phyloP scores from a whole-genome alignment of 2,329 filamentous ascomycete species.

The Fusarium coicis region DNA sequence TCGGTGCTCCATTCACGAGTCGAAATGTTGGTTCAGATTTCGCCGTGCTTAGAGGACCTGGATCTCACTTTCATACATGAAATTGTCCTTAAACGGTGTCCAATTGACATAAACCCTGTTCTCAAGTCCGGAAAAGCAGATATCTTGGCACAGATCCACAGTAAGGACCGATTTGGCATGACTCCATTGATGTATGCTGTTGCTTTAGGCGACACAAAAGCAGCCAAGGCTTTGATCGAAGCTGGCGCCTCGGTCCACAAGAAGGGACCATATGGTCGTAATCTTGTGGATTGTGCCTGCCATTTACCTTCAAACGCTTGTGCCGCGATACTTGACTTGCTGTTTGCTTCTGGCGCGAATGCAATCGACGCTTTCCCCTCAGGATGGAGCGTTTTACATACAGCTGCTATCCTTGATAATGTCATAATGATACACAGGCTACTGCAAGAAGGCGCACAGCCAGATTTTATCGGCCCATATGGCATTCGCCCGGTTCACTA shows the following conservation, averaged over 20 bases:
- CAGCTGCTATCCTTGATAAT: not conserved
- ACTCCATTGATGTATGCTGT: not conserved
- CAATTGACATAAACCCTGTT: not conserved
- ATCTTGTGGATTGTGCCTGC: accelerated
- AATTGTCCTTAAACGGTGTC: not conserved
- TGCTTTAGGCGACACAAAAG: not conserved
- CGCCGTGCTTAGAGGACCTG: too few species aligned
- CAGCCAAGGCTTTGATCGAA: not conserved
- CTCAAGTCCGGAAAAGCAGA: not conserved
- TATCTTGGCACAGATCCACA: not conserved
- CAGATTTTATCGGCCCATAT: not conserved
- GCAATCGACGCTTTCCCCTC: accelerated
- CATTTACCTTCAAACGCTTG: accelerated
- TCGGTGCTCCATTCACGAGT: too few species aligned
- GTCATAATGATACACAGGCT: not conserved
- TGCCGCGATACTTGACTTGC: not conserved
- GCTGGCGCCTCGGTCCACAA: not conserved
- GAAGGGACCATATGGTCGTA: accelerated
- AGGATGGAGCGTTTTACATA: not conserved
- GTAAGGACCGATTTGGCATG: not conserved
- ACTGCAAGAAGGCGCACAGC: accelerated
- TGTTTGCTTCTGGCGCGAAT: accelerated
- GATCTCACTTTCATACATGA: not conserved
- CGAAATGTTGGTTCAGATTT: too few species aligned
- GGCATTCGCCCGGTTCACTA: not conserved